Evolutionary conservation across 2,329 filamentous ascomycete genomes (phyloP), one percentile per base, ranked within the genome.

Genomic region (Diaporthe vaccinii): DNA sequence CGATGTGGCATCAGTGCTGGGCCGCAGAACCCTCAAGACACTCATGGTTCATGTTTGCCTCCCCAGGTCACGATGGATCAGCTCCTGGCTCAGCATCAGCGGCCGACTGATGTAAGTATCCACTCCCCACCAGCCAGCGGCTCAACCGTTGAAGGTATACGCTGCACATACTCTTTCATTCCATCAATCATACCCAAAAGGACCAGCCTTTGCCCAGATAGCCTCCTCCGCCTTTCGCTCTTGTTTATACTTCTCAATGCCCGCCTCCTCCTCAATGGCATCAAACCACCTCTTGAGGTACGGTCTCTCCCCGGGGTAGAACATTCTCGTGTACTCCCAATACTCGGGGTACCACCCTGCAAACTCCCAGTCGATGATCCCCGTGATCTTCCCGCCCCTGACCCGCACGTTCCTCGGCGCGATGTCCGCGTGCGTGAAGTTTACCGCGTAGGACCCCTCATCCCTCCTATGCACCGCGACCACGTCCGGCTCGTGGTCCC

Each of bases 391-490:
- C 17, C 84, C 84, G 3, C 82, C 83, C 2, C 80, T 75, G 6
- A 84, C 80, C 5, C 88, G 74, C 36, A 89, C 86, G 70, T 89
- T 89, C 3, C 84, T 76, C 2, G 82, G 83, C 9, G 81, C 82
- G 15, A 91, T 81, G 78, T 91, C 88, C 3, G 84, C 85, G 80
- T 91, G 88, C 2, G 87, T 87, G 74, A 90, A 86, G 28, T 34
- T 57, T 1, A 57, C 53, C 15, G 15, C 17, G 4, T 57, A 57
- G 6, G 28, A 3, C 2, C 76, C 72, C 25, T 72, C 72, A 7
- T 57, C 41, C 41, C 74, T 74, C 6, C 46, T 46, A 22, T 74
- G 74, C 2, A 74, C 58, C 12, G 20, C 65, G 57, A 41, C n/a
- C 7, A 74, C 72, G 9, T 46, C 46, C 22, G 74, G 41, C 31